Evolutionary conservation across 202 grass and related monocot genomes (phyloP), one percentile per base, ranked within the genome.

Genomic region (Saccharum hybrid): DNA sequence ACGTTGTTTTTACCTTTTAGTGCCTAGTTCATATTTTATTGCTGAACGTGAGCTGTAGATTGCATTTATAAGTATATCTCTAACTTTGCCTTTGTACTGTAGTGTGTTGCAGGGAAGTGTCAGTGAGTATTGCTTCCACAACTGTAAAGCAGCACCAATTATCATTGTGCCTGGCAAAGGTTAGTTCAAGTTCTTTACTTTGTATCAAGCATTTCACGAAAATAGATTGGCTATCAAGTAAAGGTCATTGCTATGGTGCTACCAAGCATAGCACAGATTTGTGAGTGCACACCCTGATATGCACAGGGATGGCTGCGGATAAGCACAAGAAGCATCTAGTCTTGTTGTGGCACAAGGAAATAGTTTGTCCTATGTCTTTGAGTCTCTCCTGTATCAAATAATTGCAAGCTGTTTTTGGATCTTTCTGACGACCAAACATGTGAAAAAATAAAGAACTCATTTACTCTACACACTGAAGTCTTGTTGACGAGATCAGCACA

Each of bases 141-240:
- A 97, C 88, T 97, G 92, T 83, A 97, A 93, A 88, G 92, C 88
- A 80, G 90, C 86, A 46, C 92, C 95, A 23, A 76, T 97, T 82
- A 97, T 97, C 48, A 90, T 94, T 63, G 92, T 97, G 33, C 92
- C 95, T 52, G 95, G 88, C 33, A 94, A 93, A 97, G 92, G 90
- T 93, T 56, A 78, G 75, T 84, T 84, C 57, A 16, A 49, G 46
- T 67, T 84, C 52, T 78, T 74, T 46, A 67, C 23, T 88, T 88
- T 82, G 18, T 85, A 31, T 39, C n/a, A 40, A 79, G 26, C 74
- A 69, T 64, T 69, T 19, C 63, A 60, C 1, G 5, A 76, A 76
- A 83, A 75, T 76, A 80, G 61, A 56, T n/a, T 38, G 30, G 39
- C 19, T 68, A 80, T 31, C 10, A 77, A 46, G 72, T 23, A 51